Evolutionary conservation across 305 asterid species (phyloP).

Genomic region (Fraxinus albicans): DNA sequence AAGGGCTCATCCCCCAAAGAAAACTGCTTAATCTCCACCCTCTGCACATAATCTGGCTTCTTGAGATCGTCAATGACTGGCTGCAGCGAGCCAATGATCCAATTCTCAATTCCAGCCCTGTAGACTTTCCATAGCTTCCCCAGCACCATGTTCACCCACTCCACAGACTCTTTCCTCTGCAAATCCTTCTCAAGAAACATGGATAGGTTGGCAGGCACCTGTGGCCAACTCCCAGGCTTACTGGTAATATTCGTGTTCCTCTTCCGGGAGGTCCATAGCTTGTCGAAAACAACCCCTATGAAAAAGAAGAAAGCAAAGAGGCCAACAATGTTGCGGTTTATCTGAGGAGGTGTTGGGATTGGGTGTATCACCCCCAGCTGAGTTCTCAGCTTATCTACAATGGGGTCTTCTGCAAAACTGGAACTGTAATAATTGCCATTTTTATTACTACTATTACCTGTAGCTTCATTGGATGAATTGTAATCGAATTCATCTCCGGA

Average conservation of each 20-base stretch:
- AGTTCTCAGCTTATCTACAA: conserved; percentile 64
- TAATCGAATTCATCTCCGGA: conserved; percentile 32
- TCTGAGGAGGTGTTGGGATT: conserved; percentile 70
- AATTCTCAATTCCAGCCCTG: conserved; percentile 76
- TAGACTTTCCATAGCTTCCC: conserved; percentile 97
- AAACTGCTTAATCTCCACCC: conserved; percentile 94
- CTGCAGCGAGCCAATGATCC: conserved; percentile 85
- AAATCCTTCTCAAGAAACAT: conserved; percentile 82
- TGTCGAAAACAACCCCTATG: conserved; percentile 89
- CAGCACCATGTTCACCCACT: conserved; percentile 98
- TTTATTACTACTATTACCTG: conserved; percentile 20
- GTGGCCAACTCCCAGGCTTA: conserved; percentile 49
- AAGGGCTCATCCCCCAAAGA: conserved; percentile 89
- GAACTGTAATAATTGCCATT: conserved; percentile 40
- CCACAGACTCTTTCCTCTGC: conserved; percentile 94
- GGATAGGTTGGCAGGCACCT: conserved; percentile 62
- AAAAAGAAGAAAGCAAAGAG: conserved; percentile 84
- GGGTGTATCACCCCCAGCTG: conserved; percentile 74
- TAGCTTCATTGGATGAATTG: conserved; percentile 23
- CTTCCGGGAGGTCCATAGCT: conserved; percentile 80
- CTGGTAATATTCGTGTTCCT: conserved; percentile 24
- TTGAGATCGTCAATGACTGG: conserved; percentile 88
- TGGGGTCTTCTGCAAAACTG: conserved; percentile 57
- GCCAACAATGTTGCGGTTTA: conserved; percentile 62
- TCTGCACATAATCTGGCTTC: conserved; percentile 91